A percentile compares a stretch with the other conserved stretches of the same genome.
phyloP scores from a whole-genome alignment of 192 early-diverging fungal species.

The Backusella luteola region DNA sequence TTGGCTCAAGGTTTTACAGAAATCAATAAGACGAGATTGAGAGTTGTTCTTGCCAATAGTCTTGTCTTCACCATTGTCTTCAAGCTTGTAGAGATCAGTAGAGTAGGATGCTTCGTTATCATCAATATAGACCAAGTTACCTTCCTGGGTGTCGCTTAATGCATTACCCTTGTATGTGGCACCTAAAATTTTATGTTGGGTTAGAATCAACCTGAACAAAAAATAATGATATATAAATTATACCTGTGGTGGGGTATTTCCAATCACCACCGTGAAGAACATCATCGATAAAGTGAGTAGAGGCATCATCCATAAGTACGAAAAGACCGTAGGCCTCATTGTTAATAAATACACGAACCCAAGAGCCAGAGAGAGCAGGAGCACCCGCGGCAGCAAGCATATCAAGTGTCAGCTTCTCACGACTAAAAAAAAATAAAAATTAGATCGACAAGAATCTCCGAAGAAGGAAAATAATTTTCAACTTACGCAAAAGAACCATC shows the following conservation, averaged over 20 bases:
- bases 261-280: slow-evolving; percentile 21
- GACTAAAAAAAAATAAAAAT: slow-evolving; percentile 35
- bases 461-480: background rate
- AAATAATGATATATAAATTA: background rate
- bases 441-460: slow-evolving; percentile 32
- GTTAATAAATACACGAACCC: slow-evolving; percentile 47
- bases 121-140: slow-evolving; percentile 26
- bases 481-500: slow-evolving; percentile 38
- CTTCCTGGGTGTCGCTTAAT: slow-evolving; percentile 16
- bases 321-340: slow-evolving; percentile 42
- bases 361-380: slow-evolving; percentile 40
- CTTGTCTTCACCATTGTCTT: slow-evolving; percentile 21
- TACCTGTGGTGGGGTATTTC: slow-evolving; percentile 11
- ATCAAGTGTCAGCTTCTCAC: slow-evolving; percentile 45
- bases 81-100: slow-evolving; percentile 22
- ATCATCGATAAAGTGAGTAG: slow-evolving; percentile 24
- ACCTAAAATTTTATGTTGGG: slow-evolving; percentile 1
- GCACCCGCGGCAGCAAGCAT: slow-evolving; percentile 42
- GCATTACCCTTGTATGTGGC: slow-evolving; percentile 32
- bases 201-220: background rate
- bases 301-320: slow-evolving; percentile 45
- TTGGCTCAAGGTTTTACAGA: background rate
- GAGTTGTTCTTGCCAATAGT: background rate
- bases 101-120: slow-evolving; percentile 16
- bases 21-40: slow-evolving; percentile 18